Percentiles rank a stretch among this genome's conserved stretches.
These are phyloP conservation scores for Cyamopsis tetragonoloba DNA, from an alignment of 306 rosid species.

Conservation along the genomic window DNA sequence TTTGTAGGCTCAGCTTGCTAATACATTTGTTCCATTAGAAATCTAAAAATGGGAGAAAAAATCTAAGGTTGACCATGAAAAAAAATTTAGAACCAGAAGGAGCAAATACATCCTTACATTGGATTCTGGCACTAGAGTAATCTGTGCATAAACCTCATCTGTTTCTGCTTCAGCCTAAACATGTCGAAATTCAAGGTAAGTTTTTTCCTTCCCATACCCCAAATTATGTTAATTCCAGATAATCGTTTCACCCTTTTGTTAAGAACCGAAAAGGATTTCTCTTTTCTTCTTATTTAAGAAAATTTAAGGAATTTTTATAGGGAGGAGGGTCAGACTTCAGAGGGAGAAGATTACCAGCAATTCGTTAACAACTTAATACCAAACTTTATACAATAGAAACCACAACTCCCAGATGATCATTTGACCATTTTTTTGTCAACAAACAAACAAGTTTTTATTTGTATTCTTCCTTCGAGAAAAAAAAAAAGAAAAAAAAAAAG, in stretches of 20 bases:
- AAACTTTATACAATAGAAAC: not conserved
- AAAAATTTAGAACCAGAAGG: slow-evolving; percentile 19
- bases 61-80: slow-evolving; percentile 36
- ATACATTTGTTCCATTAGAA: slow-evolving; percentile 36
- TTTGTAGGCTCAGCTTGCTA: slow-evolving; percentile 62
- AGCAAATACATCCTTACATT: slow-evolving; percentile 51
- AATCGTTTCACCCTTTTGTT: not conserved
- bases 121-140: slow-evolving; percentile 69
- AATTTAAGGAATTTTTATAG: not conserved
- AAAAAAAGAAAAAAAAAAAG: not conserved
- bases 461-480: not conserved
- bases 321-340: not conserved
- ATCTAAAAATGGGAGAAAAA: slow-evolving; percentile 19
- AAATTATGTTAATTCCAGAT: too few species aligned
- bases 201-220: not conserved
- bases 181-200: slow-evolving; percentile 29
- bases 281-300: not conserved
- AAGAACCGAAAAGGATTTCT: not conserved
- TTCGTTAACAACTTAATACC: not conserved
- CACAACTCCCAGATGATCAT: not conserved
- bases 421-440: slow-evolving; percentile 14
- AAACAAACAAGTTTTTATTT: not conserved
- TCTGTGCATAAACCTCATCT: slow-evolving; percentile 84
- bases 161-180: slow-evolving; percentile 89
- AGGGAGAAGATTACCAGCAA: slow-evolving; percentile 34